Conservation (phyloP, 2,329 filamentous ascomycete genomes). For the Scedosporium dehoogii region DNA sequence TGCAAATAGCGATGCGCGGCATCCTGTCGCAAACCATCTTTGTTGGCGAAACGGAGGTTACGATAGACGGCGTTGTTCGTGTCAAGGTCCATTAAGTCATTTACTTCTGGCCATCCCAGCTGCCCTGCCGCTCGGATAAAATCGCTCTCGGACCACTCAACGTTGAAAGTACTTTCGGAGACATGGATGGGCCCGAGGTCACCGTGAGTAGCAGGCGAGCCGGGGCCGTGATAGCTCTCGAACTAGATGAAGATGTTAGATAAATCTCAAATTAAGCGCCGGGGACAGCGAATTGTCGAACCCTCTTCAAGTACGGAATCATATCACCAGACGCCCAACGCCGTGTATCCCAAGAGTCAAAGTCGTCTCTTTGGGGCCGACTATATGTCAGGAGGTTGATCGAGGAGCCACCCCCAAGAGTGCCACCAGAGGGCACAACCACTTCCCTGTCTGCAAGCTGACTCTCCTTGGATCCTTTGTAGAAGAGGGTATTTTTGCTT, state of each 20-base stretch:
- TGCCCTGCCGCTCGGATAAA: slow-evolving; percentile 36
- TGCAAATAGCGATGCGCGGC: slow-evolving; percentile 45
- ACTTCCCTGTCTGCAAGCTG: slow-evolving; percentile 15
- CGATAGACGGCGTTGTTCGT: slow-evolving; percentile 20
- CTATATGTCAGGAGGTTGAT: slow-evolving; percentile 24
- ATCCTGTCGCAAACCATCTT: slow-evolving; percentile 46
- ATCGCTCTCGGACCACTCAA: slow-evolving; percentile 28
- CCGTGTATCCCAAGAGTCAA: slow-evolving; percentile 22
- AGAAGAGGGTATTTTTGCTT: slow-evolving; percentile 14
- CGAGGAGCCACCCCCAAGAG: slow-evolving; percentile 22
- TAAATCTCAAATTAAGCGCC: not conserved
- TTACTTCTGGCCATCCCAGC: slow-evolving; percentile 36
- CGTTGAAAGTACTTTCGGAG: slow-evolving; percentile 33
- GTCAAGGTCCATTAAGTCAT: slow-evolving; percentile 40
- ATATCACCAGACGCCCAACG: slow-evolving; percentile 24
- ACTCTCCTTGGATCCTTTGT: slow-evolving; percentile 14
- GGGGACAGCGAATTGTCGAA: not conserved
- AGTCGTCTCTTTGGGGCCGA: slow-evolving; percentile 20
- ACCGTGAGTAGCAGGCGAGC: slow-evolving; percentile 27
- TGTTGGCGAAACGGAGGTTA: slow-evolving; percentile 34
- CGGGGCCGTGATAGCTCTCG: slow-evolving; percentile 17
- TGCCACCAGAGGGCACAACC: slow-evolving; percentile 15
- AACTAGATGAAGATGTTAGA: slow-evolving; percentile 8
- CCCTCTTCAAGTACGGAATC: slow-evolving; percentile 21
- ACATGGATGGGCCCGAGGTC: slow-evolving; percentile 40